Evolutionary conservation across 106 monocot species (phyloP).

Genomic region (Platanthera zijinensis): DNA sequence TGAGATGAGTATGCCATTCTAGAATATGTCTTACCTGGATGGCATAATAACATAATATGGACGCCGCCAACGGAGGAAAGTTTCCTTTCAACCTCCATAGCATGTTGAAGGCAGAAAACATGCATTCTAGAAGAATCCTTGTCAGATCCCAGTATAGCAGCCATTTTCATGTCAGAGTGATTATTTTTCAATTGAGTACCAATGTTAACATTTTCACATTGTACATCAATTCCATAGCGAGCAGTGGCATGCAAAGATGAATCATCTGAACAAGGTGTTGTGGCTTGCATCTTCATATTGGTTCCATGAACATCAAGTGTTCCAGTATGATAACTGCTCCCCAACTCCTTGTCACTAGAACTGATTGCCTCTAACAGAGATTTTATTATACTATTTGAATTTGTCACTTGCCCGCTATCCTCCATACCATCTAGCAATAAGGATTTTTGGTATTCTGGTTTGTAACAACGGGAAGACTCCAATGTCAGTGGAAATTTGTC

Average conservation of each 20-base stretch:
- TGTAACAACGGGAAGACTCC: conserved; percentile 6
- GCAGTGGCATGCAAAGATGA: not conserved
- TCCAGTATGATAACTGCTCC: conserved; percentile 14
- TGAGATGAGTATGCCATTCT: not conserved
- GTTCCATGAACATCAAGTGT: conserved; percentile 1
- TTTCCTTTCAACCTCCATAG: conserved; percentile 60
- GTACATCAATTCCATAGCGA: not conserved
- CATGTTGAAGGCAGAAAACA: conserved; percentile 89
- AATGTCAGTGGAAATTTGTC: conserved; percentile 8
- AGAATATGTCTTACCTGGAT: conserved; percentile 48
- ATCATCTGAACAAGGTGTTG: not conserved
- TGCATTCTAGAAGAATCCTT: conserved; percentile 84
- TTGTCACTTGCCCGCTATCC: not conserved
- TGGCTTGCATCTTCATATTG: conserved; percentile 2
- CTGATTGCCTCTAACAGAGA: not conserved
- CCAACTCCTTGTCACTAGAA: conserved; percentile 3
- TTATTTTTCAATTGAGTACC: conserved; percentile 1
- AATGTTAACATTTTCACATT: not conserved
- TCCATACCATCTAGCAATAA: not conserved
- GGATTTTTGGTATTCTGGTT: conserved; percentile 1
- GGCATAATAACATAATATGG: conserved; percentile 61
- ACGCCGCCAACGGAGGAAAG: conserved; percentile 51
- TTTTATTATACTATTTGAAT: conserved; percentile 8
- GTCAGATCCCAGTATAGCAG: conserved; percentile 26
- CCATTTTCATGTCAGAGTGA: conserved; percentile 10